Percentiles rank a stretch among this genome's conserved stretches.
phyloP scores from a whole-genome alignment of 2,329 filamentous ascomycete genomes.

The Akanthomyces muscarius region DNA sequence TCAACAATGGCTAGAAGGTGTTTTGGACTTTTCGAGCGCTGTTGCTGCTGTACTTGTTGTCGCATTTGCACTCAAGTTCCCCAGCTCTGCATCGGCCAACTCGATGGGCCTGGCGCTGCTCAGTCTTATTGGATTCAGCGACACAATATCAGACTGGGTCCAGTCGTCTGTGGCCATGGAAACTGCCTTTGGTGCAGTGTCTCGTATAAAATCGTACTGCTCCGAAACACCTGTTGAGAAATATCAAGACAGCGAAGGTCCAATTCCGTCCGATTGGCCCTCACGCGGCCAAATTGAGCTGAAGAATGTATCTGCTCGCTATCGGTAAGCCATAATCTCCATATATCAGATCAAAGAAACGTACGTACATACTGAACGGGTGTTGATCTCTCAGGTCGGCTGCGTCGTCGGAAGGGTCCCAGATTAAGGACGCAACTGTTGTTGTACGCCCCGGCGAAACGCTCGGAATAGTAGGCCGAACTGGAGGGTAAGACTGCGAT shows the following conservation, averaged over 20 bases:
- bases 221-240: neutral
- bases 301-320: neutral
- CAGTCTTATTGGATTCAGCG: neutral
- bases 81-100: neutral
- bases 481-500: neutral
- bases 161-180: neutral
- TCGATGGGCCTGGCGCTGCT: slow-evolving; percentile 5
- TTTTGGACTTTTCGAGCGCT: slow-evolving; percentile 36
- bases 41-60: slow-evolving; percentile 2
- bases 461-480: slow-evolving; percentile 3
- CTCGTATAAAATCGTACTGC: neutral
- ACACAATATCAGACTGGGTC: neutral
- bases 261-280: neutral
- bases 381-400: too few relatives aligned
- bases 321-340: neutral
- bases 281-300: neutral
- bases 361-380: too few relatives aligned
- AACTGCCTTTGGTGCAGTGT: neutral
- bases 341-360: neutral
- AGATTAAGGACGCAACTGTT: neutral
- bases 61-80: neutral
- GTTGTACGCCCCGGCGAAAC: slow-evolving; percentile 7
- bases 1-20: slow-evolving; percentile 52
- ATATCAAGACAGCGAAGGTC: neutral
- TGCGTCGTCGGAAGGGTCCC: neutral